Conservation (phyloP, 2,329 filamentous ascomycete genomes). For the Arthrocladium fulminans region DNA sequence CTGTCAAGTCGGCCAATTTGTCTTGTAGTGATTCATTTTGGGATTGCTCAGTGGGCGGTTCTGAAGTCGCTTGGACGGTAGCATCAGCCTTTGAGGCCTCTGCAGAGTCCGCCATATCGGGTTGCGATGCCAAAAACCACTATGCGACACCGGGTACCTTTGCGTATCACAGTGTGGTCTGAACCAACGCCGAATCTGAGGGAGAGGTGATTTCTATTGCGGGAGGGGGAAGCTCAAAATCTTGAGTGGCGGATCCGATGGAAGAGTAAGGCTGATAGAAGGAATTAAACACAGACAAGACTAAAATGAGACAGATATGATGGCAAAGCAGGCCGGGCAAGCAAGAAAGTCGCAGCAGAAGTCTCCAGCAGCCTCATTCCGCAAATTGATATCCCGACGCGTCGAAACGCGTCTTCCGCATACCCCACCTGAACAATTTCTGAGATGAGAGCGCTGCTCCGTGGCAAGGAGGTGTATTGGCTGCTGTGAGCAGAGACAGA, state of each 20-base stretch:
- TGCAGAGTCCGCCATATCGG: not conserved
- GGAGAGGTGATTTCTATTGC: no score
- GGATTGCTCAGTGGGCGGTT: not conserved
- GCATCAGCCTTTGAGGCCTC: not conserved
- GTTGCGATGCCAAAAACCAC: not conserved
- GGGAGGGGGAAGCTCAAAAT: no score
- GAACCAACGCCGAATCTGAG: no score
- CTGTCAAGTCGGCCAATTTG: conserved; percentile 66
- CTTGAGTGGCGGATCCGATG: no score
- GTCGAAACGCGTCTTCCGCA: conserved; percentile 11
- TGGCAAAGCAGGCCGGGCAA: no score
- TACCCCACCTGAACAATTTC: conserved; percentile 9
- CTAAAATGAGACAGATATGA: conserved; percentile 5
- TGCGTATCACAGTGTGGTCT: no score
- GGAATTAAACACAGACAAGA: no score
- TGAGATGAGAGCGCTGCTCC: not conserved
- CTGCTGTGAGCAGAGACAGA: not conserved
- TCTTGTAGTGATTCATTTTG: conserved; percentile 37
- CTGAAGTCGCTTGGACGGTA: not conserved
- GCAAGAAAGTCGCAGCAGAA: not conserved
- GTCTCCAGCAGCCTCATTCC: not conserved
- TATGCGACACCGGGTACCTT: no score
- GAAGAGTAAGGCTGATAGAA: no score
- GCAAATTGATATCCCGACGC: conserved; percentile 1
- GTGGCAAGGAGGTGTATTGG: not conserved